These are phyloP conservation scores for Chaetomiaceae sp. DNA, from an alignment of 2,329 filamentous ascomycete species.

Conservation along the genomic window DNA sequence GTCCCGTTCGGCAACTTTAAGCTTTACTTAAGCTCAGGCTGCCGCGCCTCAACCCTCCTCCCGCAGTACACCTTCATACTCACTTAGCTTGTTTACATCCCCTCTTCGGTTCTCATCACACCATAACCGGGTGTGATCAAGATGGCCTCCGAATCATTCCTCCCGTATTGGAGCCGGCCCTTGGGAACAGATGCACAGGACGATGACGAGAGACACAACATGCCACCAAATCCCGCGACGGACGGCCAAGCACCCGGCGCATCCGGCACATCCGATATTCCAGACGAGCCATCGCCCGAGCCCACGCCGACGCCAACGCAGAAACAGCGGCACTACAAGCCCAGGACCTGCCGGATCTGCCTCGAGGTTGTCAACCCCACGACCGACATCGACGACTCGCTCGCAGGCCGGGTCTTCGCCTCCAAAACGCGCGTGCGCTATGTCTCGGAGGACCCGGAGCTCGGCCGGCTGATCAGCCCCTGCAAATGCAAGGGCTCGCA, in stretches of 20 bases:
- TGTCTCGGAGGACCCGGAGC: constrained; percentile 65
- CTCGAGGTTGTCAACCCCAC: constrained; percentile 60
- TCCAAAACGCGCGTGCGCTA: constrained; percentile 45
- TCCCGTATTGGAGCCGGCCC: constrained; percentile 21
- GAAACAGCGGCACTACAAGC: constrained; percentile 51
- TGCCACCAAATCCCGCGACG: constrained; percentile 1
- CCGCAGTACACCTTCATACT: not conserved
- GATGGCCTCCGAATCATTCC: constrained; percentile 17
- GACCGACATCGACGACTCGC: constrained; percentile 36
- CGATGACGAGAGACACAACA: not conserved
- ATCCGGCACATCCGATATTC: constrained; percentile 2
- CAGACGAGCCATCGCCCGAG: constrained; percentile 5
- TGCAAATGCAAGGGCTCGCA: constrained; percentile 92
- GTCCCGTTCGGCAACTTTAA: constrained; percentile 13
- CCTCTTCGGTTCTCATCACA: not conserved
- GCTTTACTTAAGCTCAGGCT: not conserved
- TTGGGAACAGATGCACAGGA: constrained; percentile 10
- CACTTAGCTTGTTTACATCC: not conserved
- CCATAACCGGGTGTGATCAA: not conserved
- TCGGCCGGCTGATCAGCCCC: constrained; percentile 77
- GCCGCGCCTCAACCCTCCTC: not conserved
- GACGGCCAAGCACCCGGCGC: constrained; percentile 6
- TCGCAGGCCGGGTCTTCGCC: constrained; percentile 32
- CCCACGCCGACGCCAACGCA: constrained; percentile 22
- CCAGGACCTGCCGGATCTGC: constrained; percentile 84